Percentiles rank a stretch among this genome's conserved stretches.
Evolutionary conservation across 2,329 filamentous ascomycete genomes (phyloP).

Genomic region (Fusarium sublunatum): DNA sequence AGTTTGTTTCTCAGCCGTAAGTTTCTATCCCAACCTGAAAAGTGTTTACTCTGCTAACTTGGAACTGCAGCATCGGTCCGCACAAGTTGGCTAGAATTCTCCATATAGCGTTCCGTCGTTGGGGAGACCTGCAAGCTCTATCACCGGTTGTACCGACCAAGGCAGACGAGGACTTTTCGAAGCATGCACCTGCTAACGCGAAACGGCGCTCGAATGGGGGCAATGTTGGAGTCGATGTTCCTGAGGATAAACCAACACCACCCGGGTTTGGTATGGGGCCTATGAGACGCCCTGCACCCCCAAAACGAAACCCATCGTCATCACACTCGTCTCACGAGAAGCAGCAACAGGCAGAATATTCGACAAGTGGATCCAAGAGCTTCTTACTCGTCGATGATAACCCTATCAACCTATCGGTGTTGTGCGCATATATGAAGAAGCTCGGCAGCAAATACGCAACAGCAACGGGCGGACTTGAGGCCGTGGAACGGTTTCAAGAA

Average conservation of each 20-base stretch:
- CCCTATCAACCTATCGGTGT: conserved; percentile 36
- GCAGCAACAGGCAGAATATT: not conserved
- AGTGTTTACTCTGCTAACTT: not conserved
- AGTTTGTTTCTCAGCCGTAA: conserved; percentile 55
- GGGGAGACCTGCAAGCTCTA: conserved; percentile 39
- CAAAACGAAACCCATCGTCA: not conserved
- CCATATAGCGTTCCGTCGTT: conserved; percentile 43
- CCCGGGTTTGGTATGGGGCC: not conserved
- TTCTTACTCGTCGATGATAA: conserved; percentile 42
- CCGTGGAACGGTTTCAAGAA: conserved; percentile 46
- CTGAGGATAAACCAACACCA: not conserved
- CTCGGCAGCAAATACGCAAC: conserved; percentile 46
- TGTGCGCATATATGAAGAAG: conserved; percentile 50
- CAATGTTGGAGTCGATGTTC: not conserved
- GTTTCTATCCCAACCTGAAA: conserved; percentile 12
- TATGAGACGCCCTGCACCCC: conserved; percentile 12
- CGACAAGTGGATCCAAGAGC: conserved; percentile 2
- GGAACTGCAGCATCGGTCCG: conserved; percentile 47
- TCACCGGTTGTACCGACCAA: not conserved
- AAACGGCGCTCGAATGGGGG: not conserved
- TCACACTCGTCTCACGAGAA: not conserved
- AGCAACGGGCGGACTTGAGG: conserved; percentile 51
- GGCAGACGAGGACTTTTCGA: not conserved
- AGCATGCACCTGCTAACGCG: not conserved
- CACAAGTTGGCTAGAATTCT: conserved; percentile 54